These are phyloP conservation scores for Rhynchosporium graminicola DNA, from an alignment of 2,329 filamentous ascomycete genomes.

Conservation along the genomic window DNA sequence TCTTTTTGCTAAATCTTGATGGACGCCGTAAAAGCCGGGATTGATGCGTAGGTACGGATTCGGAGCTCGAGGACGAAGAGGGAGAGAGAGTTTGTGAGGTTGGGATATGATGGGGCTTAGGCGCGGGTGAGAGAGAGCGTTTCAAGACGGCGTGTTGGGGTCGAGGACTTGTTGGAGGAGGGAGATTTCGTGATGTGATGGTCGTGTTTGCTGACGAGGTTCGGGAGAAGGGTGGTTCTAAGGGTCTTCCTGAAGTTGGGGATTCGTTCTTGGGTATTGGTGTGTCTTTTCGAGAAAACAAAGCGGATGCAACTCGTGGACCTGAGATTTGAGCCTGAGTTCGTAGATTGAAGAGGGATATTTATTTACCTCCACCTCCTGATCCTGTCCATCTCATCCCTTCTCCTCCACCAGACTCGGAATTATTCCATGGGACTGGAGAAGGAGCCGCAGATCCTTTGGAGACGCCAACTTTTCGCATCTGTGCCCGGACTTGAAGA, in stretches of 20 bases:
- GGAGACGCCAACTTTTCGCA: conserved; percentile 70
- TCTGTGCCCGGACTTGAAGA: conserved; percentile 85
- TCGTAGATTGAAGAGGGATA: background rate
- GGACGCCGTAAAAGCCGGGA: conserved; percentile 38
- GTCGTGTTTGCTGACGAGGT: conserved; percentile 39
- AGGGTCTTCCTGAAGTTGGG: conserved; percentile 28
- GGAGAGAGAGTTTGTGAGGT: conserved; percentile 28
- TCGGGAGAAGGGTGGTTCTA: conserved; percentile 38
- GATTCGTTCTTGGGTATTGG: conserved; percentile 32
- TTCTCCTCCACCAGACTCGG: conserved; percentile 44
- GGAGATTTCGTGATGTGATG: conserved; percentile 34
- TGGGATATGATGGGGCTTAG: conserved; percentile 27
- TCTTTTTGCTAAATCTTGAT: conserved; percentile 34
- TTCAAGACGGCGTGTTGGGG: conserved; percentile 34
- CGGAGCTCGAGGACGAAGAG: conserved; percentile 33
- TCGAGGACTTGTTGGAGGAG: conserved; percentile 33
- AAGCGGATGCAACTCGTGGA: conserved; percentile 35
- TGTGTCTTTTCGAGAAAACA: conserved; percentile 38
- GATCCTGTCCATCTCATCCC: conserved; percentile 55
- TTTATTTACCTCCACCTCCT: conserved; percentile 42
- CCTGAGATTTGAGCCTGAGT: conserved; percentile 30
- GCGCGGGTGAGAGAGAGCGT: conserved; percentile 35
- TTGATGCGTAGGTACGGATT: conserved; percentile 33
- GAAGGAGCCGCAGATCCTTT: conserved; percentile 58
- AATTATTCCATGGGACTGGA: conserved; percentile 54